Evolutionary conservation across 352 stramenopile species (phyloP).

Genomic region (Blastocystis sp.): DNA sequence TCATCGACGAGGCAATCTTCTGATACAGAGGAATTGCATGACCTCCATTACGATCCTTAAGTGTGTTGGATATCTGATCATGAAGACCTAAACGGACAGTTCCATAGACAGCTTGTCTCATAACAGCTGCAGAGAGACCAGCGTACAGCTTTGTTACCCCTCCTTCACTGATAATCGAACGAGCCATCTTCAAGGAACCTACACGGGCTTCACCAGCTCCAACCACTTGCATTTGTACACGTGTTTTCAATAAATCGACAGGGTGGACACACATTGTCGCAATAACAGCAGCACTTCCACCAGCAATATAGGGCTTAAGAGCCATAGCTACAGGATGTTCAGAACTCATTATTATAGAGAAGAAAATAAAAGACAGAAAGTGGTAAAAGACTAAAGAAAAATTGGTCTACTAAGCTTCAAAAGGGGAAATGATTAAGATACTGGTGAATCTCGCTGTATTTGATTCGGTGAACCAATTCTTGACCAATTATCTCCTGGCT

Average conservation of each 20-base stretch:
- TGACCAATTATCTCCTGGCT: too few relatives aligned
- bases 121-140: slow-evolving; percentile 73
- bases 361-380: too few relatives aligned
- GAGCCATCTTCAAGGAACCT: slow-evolving; percentile 51
- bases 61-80: slow-evolving; percentile 69
- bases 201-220: not conserved
- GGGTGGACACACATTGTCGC: slow-evolving; percentile 68
- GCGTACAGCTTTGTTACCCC: slow-evolving; percentile 69
- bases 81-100: slow-evolving; percentile 73
- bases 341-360: not conserved
- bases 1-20: slow-evolving; percentile 69
- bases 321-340: slow-evolving; percentile 20
- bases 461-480: too few relatives aligned
- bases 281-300: slow-evolving; percentile 46
- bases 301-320: slow-evolving; percentile 63
- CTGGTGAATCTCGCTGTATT: too few relatives aligned
- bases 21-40: slow-evolving; percentile 70
- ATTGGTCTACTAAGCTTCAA: too few relatives aligned
- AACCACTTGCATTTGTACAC: slow-evolving; percentile 54
- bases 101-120: slow-evolving; percentile 74
- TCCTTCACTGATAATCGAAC: slow-evolving; percentile 34
- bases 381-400: too few relatives aligned
- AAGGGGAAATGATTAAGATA: too few relatives aligned
- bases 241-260: slow-evolving; percentile 67
- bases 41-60: slow-evolving; percentile 69